These are phyloP conservation scores for Termitomyces sp. DNA, from an alignment of 768 basidiomycete genomes.

Conservation along the genomic window DNA sequence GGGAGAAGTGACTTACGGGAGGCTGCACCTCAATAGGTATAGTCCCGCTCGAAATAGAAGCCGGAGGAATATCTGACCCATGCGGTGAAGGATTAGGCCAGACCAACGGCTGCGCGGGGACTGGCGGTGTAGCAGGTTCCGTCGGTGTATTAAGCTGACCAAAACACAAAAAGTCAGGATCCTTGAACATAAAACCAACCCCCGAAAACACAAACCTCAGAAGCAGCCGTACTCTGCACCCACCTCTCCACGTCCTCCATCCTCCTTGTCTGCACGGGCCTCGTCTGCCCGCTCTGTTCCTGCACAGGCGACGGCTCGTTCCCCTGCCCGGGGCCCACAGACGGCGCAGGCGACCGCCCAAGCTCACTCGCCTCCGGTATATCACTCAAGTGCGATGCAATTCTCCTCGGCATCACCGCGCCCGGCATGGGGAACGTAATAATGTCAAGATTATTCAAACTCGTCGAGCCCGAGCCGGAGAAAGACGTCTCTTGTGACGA, in stretches of 20 bases:
- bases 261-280: background rate
- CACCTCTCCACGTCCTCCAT: constrained; percentile 7
- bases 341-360: constrained; percentile 6
- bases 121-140: background rate
- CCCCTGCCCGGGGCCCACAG: constrained; percentile 8
- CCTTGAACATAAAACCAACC: background rate
- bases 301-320: background rate
- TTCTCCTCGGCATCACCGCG: background rate
- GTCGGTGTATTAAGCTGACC: background rate
- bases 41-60: constrained; percentile 7
- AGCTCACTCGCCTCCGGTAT: constrained; percentile 18
- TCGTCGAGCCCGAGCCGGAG: constrained; percentile 9
- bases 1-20: constrained; percentile 9
- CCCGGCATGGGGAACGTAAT: constrained; percentile 10
- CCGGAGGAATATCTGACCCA: background rate
- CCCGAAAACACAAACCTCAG: background rate
- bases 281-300: background rate
- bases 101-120: background rate
- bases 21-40: constrained; percentile 11
- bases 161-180: background rate
- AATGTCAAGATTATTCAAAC: constrained; percentile 13
- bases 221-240: constrained; percentile 8
- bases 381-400: constrained; percentile 9
- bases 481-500: constrained; percentile 12
- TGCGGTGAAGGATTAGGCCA: constrained; percentile 4